phyloP scores from a whole-genome alignment of 352 stramenopile species.

The Phytophthora tubulina region DNA sequence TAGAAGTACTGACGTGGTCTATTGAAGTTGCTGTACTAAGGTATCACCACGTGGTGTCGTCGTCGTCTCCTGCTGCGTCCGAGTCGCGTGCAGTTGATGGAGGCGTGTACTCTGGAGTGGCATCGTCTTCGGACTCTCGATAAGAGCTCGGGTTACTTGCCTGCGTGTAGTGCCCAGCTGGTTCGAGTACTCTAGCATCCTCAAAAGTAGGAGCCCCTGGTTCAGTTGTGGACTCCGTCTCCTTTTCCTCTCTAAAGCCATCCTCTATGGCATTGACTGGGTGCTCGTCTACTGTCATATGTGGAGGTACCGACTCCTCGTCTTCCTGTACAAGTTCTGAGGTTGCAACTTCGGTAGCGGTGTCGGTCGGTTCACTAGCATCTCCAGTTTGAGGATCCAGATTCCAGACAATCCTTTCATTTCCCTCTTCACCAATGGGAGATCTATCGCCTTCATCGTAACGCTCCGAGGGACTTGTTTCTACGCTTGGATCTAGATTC shows the following conservation, averaged over 20 bases:
- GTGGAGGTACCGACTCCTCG: not conserved
- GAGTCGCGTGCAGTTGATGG: slow-evolving; percentile 35
- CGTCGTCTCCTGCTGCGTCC: slow-evolving; percentile 18
- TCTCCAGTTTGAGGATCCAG: slow-evolving; percentile 27
- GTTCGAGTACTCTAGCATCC: not conserved
- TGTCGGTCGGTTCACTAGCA: slow-evolving; percentile 11
- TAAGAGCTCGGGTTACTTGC: slow-evolving; percentile 17
- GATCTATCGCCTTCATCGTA: not conserved
- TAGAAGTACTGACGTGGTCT: slow-evolving; percentile 29
- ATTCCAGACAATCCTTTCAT: slow-evolving; percentile 25
- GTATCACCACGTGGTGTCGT: slow-evolving; percentile 23
- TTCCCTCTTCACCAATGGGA: not conserved
- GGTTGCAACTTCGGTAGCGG: not conserved
- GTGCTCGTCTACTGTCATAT: not conserved
- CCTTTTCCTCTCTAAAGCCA: not conserved
- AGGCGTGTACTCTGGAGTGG: slow-evolving; percentile 39
- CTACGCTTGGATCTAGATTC: slow-evolving; percentile 25
- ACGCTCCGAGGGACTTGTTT: not conserved
- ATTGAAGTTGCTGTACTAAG: slow-evolving; percentile 17
- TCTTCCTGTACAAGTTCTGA: slow-evolving; percentile 1
- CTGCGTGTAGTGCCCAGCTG: not conserved
- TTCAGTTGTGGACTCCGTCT: not conserved
- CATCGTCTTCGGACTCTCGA: slow-evolving; percentile 18
- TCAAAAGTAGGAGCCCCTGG: not conserved
- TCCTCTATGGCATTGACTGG: not conserved